These are phyloP conservation scores for Neurospora africana DNA, from an alignment of 495 filamentous ascomycete species.

Conservation along the genomic window DNA sequence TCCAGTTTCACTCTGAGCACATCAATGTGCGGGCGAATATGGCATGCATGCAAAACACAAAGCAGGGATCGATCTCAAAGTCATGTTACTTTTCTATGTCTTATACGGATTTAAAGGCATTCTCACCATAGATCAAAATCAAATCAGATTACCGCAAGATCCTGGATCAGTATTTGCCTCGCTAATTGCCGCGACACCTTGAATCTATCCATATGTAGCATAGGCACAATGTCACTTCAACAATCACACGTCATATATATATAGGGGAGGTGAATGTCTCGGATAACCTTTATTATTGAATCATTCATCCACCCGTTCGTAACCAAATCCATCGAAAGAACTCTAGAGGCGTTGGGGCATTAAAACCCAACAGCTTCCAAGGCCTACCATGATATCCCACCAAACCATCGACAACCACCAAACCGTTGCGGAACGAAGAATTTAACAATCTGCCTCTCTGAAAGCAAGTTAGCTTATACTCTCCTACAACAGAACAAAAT, in stretches of 20 bases:
- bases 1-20: neutral
- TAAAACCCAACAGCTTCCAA: neutral
- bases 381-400: neutral
- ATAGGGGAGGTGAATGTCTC: neutral
- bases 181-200: neutral
- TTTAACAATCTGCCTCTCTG: conserved; percentile 1
- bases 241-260: neutral
- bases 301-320: neutral
- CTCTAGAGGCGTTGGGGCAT: neutral
- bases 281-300: neutral
- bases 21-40: neutral
- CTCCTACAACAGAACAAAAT: neutral
- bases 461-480: neutral
- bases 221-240: neutral
- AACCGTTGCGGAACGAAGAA: neutral
- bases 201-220: neutral
- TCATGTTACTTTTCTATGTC: neutral
- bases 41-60: neutral
- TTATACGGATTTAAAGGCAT: neutral
- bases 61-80: neutral
- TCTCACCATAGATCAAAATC: neutral
- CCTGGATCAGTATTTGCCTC: neutral
- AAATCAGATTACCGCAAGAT: neutral
- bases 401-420: neutral
- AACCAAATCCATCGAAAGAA: neutral